These are phyloP conservation scores for Austropuccinia psidii DNA, from an alignment of 1,284 basidiomycete species.

Conservation along the genomic window DNA sequence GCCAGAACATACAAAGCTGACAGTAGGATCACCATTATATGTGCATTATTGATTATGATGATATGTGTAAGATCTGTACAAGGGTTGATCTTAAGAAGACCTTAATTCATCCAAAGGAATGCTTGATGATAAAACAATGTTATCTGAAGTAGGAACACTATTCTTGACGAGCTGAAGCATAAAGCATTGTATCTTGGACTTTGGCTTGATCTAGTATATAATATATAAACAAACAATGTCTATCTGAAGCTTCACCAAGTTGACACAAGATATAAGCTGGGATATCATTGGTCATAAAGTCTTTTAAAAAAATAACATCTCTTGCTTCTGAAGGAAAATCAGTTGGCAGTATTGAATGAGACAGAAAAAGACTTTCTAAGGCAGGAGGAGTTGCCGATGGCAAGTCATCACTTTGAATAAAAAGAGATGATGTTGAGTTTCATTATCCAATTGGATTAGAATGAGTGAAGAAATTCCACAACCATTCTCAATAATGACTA, in stretches of 20 bases:
- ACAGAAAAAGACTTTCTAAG: conserved; percentile 7
- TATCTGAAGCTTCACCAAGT: not conserved
- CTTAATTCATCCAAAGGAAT: conserved; percentile 7
- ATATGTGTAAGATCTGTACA: conserved; percentile 27
- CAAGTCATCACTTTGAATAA: not conserved
- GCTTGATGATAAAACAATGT: conserved; percentile 22
- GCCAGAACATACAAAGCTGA: not conserved
- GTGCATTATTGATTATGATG: not conserved
- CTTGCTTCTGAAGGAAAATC: not conserved
- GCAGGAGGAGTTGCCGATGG: not conserved
- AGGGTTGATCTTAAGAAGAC: conserved; percentile 28
- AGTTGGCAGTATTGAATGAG: not conserved
- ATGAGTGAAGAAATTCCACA: too few species aligned
- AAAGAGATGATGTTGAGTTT: too few species aligned
- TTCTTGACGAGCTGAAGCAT: conserved; percentile 30
- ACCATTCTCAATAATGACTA: too few species aligned
- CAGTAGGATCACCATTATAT: not conserved
- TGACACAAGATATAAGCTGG: conserved; percentile 31
- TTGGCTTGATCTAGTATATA: conserved; percentile 33
- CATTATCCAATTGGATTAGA: too few species aligned
- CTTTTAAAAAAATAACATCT: conserved; percentile 24
- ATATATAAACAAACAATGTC: conserved; percentile 27
- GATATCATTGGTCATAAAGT: conserved; percentile 7
- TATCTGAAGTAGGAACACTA: conserved; percentile 20
- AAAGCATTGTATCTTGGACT: conserved; percentile 35